These are phyloP conservation scores for Salvia hispanica DNA, from an alignment of 257 asterid species.

Conservation along the genomic window DNA sequence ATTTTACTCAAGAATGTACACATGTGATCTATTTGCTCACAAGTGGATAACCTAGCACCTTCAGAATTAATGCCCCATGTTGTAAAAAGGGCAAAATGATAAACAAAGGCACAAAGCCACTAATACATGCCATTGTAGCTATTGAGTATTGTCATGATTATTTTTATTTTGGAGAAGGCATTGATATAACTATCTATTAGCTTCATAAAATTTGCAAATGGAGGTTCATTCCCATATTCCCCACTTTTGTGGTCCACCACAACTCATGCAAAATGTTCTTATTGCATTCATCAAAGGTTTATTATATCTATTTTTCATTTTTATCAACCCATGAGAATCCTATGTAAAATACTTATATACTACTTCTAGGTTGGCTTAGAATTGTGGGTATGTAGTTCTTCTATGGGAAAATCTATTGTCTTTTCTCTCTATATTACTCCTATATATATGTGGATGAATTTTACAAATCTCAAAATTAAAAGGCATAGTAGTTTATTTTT, in stretches of 20 bases:
- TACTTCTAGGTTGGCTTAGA: neutral
- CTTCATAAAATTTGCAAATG: constrained; percentile 20
- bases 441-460: too few species aligned
- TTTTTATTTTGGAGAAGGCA: constrained; percentile 2
- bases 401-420: too few species aligned
- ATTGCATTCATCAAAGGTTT: neutral
- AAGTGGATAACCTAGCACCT: neutral
- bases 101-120: constrained; percentile 29
- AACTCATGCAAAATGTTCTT: constrained; percentile 23
- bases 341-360: constrained; percentile 13
- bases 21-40: too few species aligned
- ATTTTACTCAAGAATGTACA: too few species aligned
- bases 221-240: constrained; percentile 30
- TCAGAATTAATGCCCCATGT: constrained; percentile 29
- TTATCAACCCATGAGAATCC: constrained; percentile 25
- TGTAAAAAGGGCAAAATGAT: constrained; percentile 30
- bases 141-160: constrained; percentile 35
- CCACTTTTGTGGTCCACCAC: constrained; percentile 22
- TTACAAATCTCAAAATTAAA: too few species aligned
- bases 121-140: constrained; percentile 15
- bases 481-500: too few species aligned
- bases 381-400: too few species aligned
- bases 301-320: neutral
- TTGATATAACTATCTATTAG: constrained; percentile 33
- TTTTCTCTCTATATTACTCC: too few species aligned